Evolutionary conservation across 2,329 filamentous ascomycete species (phyloP).

Genomic region (Lecanicillium sp.): DNA sequence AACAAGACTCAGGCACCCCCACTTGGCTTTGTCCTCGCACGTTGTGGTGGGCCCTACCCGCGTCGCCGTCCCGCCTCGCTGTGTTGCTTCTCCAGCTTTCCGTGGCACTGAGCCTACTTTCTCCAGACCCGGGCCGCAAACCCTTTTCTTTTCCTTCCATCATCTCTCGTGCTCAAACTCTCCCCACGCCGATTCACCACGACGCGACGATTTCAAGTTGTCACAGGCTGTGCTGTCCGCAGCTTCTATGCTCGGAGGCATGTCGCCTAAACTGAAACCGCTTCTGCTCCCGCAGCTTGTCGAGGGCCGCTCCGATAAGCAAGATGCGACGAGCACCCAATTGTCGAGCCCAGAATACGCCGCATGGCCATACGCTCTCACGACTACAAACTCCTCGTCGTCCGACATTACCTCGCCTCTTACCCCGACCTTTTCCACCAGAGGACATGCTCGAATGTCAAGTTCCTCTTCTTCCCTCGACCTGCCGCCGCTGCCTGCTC

Average conservation of each 20-base stretch:
- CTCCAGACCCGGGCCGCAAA: neutral
- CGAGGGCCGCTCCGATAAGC: conserved; percentile 38
- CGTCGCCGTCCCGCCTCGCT: conserved; percentile 1
- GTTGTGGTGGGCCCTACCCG: conserved; percentile 7
- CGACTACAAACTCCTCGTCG: conserved; percentile 44
- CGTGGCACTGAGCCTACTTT: neutral
- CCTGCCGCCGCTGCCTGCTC: conserved; percentile 33
- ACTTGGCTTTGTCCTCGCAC: conserved; percentile 2
- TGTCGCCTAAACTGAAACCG: conserved; percentile 43
- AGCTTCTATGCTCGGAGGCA: conserved; percentile 15
- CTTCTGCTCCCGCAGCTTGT: conserved; percentile 46
- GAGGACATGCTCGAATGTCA: conserved; percentile 55
- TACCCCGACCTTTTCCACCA: conserved; percentile 61
- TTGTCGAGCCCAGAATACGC: conserved; percentile 20
- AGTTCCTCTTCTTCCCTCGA: conserved; percentile 76
- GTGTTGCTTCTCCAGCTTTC: conserved; percentile 6
- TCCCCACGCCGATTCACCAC: neutral
- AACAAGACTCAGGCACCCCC: neutral
- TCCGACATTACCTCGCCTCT: conserved; percentile 63
- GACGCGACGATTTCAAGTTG: conserved; percentile 2
- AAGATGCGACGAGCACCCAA: conserved; percentile 20
- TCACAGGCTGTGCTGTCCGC: conserved; percentile 6
- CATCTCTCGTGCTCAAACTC: neutral
- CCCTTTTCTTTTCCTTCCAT: neutral
- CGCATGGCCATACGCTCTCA: conserved; percentile 31